A percentile compares a stretch with the other conserved stretches of the same genome.
Conservation (phyloP, 192 early-diverging fungal genomes). For the Coemansia furcata region DNA sequence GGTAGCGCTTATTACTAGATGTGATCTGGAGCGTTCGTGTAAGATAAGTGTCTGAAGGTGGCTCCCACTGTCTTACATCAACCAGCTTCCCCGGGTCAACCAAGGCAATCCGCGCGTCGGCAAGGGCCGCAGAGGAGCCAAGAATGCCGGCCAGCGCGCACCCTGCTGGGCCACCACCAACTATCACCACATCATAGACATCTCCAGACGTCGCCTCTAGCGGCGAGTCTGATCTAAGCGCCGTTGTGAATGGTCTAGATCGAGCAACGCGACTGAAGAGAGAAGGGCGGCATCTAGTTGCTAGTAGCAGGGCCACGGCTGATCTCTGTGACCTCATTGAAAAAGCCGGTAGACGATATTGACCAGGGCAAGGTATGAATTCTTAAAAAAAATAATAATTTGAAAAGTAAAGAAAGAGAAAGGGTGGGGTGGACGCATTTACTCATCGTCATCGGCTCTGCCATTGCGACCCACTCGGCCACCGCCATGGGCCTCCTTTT, state of each 20-base stretch:
- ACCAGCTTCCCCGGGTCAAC: slow-evolving; percentile 77
- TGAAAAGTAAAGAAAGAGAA: neutral
- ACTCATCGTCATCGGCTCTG: slow-evolving; percentile 10
- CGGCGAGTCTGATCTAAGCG: neutral
- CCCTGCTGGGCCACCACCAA: slow-evolving; percentile 89
- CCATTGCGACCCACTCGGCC: slow-evolving; percentile 18
- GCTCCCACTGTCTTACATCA: slow-evolving; percentile 55
- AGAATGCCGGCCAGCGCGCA: slow-evolving; percentile 80
- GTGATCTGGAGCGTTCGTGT: slow-evolving; percentile 85
- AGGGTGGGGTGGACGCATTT: neutral
- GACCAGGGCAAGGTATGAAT: neutral
- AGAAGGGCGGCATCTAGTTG: neutral
- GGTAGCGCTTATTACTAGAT: slow-evolving; percentile 48
- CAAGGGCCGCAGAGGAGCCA: slow-evolving; percentile 12
- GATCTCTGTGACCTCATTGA: neutral
- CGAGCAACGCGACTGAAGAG: neutral
- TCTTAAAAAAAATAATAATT: neutral
- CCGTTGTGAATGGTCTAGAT: neutral
- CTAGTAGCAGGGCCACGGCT: neutral
- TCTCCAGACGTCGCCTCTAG: slow-evolving; percentile 1
- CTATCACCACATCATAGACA: slow-evolving; percentile 81
- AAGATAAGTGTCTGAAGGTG: slow-evolving; percentile 60
- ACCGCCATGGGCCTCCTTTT: slow-evolving; percentile 36
- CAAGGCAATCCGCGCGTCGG: slow-evolving; percentile 62
- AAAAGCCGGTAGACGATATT: too few relatives aligned